Evolutionary conservation across 768 basidiomycete species (phyloP).

Genomic region (Cytidiella melzeri): DNA sequence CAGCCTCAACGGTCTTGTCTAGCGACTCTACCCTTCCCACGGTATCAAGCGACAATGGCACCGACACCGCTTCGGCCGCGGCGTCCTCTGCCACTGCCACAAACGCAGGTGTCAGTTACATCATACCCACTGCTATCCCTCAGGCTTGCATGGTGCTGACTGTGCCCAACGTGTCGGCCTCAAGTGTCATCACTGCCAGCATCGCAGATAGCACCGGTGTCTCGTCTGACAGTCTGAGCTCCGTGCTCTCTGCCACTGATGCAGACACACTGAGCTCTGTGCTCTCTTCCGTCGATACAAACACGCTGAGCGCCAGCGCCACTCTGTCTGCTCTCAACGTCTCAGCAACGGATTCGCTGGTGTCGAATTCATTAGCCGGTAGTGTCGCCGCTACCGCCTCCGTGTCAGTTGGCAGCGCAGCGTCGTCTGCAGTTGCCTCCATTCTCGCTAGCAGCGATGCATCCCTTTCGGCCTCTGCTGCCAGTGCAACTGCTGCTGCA

Average conservation of each 20-base stretch:
- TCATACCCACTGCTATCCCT: neutral
- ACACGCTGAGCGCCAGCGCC: constrained; percentile 1
- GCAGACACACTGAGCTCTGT: neutral
- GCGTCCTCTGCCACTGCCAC: neutral
- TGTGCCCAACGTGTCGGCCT: neutral
- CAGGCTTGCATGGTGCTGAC: neutral
- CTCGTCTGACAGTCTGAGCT: neutral
- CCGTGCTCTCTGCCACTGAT: neutral
- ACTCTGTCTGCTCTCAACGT: neutral
- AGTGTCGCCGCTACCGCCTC: neutral
- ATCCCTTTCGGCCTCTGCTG: constrained; percentile 6
- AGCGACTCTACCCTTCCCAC: neutral
- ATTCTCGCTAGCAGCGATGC: constrained; percentile 1
- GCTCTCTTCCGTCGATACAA: neutral
- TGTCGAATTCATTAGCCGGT: neutral
- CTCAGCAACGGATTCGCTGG: neutral
- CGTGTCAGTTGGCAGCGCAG: neutral
- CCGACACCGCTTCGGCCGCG: neutral
- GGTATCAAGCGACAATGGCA: neutral
- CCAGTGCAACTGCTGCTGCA: constrained; percentile 1
- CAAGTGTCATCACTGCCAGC: neutral
- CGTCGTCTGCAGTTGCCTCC: neutral
- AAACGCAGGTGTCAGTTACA: neutral
- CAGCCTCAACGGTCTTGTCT: neutral
- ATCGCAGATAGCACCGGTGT: neutral